phyloP scores from a whole-genome alignment of 169 alveolate genomes.

The Eimeria brunetti region DNA sequence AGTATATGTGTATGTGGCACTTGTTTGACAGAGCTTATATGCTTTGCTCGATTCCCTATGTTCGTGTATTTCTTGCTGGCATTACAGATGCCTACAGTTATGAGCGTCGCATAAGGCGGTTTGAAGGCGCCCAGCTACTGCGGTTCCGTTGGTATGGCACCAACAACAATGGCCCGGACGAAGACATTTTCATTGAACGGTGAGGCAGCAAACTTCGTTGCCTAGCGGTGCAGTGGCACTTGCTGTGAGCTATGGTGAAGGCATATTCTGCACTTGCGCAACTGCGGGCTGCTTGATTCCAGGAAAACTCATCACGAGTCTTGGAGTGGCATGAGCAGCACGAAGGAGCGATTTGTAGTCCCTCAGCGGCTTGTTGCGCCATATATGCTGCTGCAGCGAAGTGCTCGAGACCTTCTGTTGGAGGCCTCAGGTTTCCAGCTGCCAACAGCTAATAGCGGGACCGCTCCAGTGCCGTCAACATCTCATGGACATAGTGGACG shows the following conservation, averaged over 20 bases:
- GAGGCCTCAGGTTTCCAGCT: conserved; percentile 51
- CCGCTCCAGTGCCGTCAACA: background rate
- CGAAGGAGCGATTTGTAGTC: conserved; percentile 87
- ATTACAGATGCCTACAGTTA: conserved; percentile 83
- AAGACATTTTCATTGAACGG: conserved; percentile 81
- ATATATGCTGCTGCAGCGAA: conserved; percentile 47
- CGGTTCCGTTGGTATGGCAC: conserved; percentile 89
- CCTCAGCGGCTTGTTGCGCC: conserved; percentile 62
- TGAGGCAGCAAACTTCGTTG: conserved; percentile 1
- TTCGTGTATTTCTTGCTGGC: background rate
- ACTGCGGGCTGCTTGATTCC: conserved; percentile 57
- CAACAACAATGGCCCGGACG: conserved; percentile 85
- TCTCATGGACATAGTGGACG: background rate
- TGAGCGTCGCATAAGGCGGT: conserved; percentile 85
- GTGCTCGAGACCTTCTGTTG: conserved; percentile 47
- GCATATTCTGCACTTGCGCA: background rate
- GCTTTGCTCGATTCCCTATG: background rate
- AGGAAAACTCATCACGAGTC: conserved; percentile 91
- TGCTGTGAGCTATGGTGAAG: background rate
- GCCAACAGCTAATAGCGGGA: background rate
- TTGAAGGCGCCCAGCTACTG: conserved; percentile 88
- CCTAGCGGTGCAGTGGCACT: background rate
- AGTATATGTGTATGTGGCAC: background rate
- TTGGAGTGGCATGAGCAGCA: conserved; percentile 89
- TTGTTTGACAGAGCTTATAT: background rate